A percentile compares a stretch with the other conserved stretches of the same genome.
Conservation (phyloP, 2,329 filamentous ascomycete genomes). For the Trichoderma simmonsii region DNA sequence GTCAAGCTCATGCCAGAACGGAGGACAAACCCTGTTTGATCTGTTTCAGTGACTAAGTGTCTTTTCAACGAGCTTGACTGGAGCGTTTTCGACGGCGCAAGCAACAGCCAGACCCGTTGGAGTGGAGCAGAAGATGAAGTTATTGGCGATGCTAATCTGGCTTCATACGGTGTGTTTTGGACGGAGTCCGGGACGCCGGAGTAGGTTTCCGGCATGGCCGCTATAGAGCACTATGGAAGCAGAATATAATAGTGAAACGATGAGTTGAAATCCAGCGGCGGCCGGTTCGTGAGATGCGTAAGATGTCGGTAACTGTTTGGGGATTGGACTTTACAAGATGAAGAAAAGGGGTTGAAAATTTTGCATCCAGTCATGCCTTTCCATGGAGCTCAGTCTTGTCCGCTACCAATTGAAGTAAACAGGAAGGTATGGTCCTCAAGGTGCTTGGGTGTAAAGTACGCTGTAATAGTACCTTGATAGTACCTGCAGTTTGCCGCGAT, state of each 20-base stretch:
- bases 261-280: not conserved
- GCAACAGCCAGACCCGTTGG: conserved; percentile 8
- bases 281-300: not conserved
- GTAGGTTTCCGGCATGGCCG: not conserved
- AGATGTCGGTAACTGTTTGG: not conserved
- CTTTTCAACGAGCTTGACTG: not conserved
- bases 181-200: not conserved
- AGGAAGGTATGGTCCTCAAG: not conserved
- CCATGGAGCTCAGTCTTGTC: not conserved
- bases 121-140: not conserved
- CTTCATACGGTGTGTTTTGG: not conserved
- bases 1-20: not conserved
- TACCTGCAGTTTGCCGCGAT: not conserved
- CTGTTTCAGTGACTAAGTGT: not conserved
- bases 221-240: not conserved
- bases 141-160: not conserved
- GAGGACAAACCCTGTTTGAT: not conserved
- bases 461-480: not conserved
- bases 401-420: not conserved
- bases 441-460: not conserved
- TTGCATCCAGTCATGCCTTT: not conserved
- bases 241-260: not conserved
- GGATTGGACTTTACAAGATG: not conserved
- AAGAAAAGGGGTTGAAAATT: not conserved
- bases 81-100: not conserved